A percentile compares a stretch with the other conserved stretches of the same genome.
Conservation (phyloP, 768 basidiomycete species). For the Macrolepiota fuliginosa region DNA sequence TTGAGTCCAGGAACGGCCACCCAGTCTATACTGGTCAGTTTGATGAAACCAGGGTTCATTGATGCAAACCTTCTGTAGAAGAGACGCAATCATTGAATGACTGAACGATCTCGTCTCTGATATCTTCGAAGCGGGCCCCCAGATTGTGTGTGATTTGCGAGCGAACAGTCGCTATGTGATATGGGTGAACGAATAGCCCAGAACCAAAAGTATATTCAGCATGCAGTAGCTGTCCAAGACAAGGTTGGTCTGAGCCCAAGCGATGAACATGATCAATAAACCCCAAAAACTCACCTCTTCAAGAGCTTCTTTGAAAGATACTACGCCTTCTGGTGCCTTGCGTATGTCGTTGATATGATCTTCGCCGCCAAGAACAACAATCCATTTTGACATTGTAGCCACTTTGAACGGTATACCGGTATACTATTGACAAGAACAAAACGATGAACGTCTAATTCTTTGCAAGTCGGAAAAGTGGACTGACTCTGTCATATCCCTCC, state of each 20-base stretch:
- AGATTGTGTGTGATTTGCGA: conserved; percentile 35
- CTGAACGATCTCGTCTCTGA: conserved; percentile 42
- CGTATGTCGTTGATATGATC: neutral
- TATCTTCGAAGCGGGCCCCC: conserved; percentile 29
- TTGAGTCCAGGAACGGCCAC: conserved; percentile 23
- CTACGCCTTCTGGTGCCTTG: neutral
- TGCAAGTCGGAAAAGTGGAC: neutral
- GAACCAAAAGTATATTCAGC: conserved; percentile 35
- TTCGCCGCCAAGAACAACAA: conserved; percentile 24
- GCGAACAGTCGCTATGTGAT: conserved; percentile 29
- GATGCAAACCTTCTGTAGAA: conserved; percentile 19
- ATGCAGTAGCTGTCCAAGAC: conserved; percentile 28
- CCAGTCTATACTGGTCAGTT: conserved; percentile 33
- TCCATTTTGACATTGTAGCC: conserved; percentile 24
- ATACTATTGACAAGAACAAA: conserved; percentile 13
- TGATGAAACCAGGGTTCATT: neutral
- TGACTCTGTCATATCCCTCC: conserved; percentile 22
- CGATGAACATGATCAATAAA: neutral
- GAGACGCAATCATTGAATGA: conserved; percentile 40
- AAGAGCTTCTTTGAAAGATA: neutral
- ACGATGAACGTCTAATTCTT: neutral
- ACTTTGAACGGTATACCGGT: conserved; percentile 24
- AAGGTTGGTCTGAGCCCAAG: neutral
- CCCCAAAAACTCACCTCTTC: neutral
- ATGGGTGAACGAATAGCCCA: conserved; percentile 25